A percentile compares a stretch with the other conserved stretches of the same genome.
Evolutionary conservation across 805 yeast genomes (phyloP).

Genomic region (Kodamaea laetipori): DNA sequence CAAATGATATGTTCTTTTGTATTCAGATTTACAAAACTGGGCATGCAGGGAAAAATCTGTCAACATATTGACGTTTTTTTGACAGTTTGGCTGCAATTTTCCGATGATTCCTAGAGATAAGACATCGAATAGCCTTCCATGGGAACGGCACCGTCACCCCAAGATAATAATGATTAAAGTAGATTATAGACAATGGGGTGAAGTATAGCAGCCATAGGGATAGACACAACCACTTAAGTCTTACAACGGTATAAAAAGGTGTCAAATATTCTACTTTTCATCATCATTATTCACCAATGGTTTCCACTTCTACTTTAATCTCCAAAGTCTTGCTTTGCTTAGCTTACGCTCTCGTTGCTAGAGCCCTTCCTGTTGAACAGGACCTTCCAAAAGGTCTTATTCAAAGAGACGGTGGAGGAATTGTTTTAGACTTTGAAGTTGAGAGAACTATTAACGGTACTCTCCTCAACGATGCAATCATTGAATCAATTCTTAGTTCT

Average conservation of each 20-base stretch:
- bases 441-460: not conserved
- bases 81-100: no score
- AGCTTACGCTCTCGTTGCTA: constrained; percentile 1
- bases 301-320: constrained; percentile 1
- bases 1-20: no score
- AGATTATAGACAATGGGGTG: no score
- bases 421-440: not conserved
- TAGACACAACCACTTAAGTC: no score
- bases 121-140: no score
- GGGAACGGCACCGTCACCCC: no score
- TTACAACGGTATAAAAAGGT: not conserved
- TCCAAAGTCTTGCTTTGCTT: constrained; percentile 2
- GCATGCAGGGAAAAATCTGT: no score
- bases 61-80: no score
- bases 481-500: not conserved
- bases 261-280: not conserved
- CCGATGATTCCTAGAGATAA: no score
- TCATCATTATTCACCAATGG: not conserved
- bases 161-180: no score
- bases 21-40: no score
- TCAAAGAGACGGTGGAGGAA: not conserved
- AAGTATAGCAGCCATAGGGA: no score
- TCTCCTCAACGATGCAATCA: not conserved
- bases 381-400: not conserved
- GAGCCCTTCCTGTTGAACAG: constrained; percentile 1